Evolutionary conservation across 768 basidiomycete species (phyloP), one percentile per base, ranked within the genome.

Genomic region (Rhodotorula paludigena): DNA sequence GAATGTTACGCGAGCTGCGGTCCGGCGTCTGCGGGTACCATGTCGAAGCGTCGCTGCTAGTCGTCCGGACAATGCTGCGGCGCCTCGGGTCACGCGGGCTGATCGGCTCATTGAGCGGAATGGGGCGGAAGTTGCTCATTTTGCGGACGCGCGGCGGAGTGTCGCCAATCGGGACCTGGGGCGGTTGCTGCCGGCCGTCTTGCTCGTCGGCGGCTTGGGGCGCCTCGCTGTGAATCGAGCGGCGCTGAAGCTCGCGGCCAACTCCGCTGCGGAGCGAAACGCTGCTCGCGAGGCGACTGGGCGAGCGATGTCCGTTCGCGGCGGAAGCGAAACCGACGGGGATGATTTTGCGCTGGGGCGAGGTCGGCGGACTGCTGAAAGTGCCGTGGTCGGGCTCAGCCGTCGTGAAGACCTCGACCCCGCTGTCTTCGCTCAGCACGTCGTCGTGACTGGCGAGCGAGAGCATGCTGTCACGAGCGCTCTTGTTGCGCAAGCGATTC

Each of bases 1-100:
- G 53, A 36, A n/a, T 11, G 25, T 15, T 4, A 5, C 53, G 35
- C 7, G 36, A 0, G 25, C 32, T 5, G 10, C 62, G 57, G 8
- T 23, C 6, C 20, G 68, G 63, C 18, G 68, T 69, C 5, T 28
- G 3, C 5, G 68, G 68, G 55, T 49, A 69, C 68, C 68, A 68
- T 3, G 62, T 42, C 5, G 52, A 33, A 15, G 54, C 41, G 10
- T 64, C 59, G 12, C 28, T 25, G 25, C 23, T 21, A 9, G 33
- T 6, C 33, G 25, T 12, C 1, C 53, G 35, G 25, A 33, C 35
- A 3, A 36, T 38, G 33, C 57, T 35, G 42, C 32, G 23, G 12
- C 45, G 11, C 7, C 2, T 33, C 42, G 56, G 32, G 28, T 36
- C 32, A 25, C 42, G 45, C 25, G 44, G 62, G 6, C 47, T 48